Base-by-base conservation (phyloP, 768 basidiomycete genomes). In the Russula dissimulans region DNA sequence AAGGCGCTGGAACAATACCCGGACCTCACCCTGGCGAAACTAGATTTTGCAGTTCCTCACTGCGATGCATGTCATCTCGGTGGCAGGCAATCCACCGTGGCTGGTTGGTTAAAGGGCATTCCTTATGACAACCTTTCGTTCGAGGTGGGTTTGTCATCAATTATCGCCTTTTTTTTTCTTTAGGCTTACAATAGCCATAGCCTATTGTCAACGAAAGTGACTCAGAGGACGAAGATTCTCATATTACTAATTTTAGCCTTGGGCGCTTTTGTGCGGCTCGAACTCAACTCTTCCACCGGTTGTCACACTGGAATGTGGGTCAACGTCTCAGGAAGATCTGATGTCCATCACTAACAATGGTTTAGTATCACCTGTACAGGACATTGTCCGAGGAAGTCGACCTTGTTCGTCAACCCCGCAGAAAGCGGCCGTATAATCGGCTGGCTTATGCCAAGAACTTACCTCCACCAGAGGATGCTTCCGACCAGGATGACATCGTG, bases 21-120 rank as follows among this genome's bases (percentile, higher is more conserved):
- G 0, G 73, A 79, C 1, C 81, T 92, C 56, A 74, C 79, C 17
- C 68, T 89, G 42, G 65, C 75, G 29, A 67, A 67, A 29, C 70
- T 92, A 56, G 75, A 81, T 15, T 83, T 83, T 65, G 72, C 82
- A 14, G 71, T 82, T 22, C 82, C 84, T 2, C 74, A 74, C 17
- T 97, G 93, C 68, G 89, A 94, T 71, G 92, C 90, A 22, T 95
- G 93, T 70, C 81, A 86, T 71, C 77, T 92, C 36, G 82, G 85
- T 43, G 80, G 83, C 18, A 79, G 89, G 60, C 69, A 82, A 66
- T 89, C 89, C 26, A 88, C 82, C 8, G 66, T 84, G 8, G 62
- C 78, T 11, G 89, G 86, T 0, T 75, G 79, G 49, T 67, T 94
- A 42, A 77, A 77, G 53, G 93, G 93, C 6, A 66, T 72, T 10